Conservation (phyloP, 257 asterid species). For the Paraleonurus japonicus region DNA sequence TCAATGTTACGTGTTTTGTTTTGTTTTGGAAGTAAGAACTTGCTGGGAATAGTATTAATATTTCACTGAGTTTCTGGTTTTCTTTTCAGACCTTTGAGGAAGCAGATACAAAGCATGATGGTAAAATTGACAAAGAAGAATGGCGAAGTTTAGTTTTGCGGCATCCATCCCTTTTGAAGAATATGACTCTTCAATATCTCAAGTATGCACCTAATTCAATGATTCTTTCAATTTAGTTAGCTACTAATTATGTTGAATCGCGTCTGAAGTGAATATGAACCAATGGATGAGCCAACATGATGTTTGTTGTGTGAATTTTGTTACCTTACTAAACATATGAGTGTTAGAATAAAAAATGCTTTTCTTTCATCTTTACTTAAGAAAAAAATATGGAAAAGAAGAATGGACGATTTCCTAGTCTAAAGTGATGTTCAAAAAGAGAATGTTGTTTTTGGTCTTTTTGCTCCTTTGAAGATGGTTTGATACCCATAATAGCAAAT, state of each 20-base stretch:
- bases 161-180: conserved; percentile 92
- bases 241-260: background rate
- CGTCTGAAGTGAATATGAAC: background rate
- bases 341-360: background rate
- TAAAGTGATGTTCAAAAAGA: background rate
- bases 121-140: conserved; percentile 91
- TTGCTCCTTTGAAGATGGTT: background rate
- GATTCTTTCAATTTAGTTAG: background rate
- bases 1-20: background rate
- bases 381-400: background rate
- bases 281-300: background rate
- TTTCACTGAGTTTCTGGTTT: conserved; percentile 6
- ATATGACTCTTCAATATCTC: conserved; percentile 96
- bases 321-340: background rate
- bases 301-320: conserved; percentile 11
- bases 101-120: conserved; percentile 96
- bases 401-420: background rate
- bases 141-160: conserved; percentile 88
- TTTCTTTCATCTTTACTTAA: background rate
- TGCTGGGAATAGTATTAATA: background rate
- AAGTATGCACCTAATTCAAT: conserved; percentile 47
- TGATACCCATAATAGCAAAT: background rate
- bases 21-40: background rate
- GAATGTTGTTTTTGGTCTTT: background rate
- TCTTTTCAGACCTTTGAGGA: conserved; percentile 86